phyloP scores from a whole-genome alignment of 305 asterid species.

The Fraxinus albicans region DNA sequence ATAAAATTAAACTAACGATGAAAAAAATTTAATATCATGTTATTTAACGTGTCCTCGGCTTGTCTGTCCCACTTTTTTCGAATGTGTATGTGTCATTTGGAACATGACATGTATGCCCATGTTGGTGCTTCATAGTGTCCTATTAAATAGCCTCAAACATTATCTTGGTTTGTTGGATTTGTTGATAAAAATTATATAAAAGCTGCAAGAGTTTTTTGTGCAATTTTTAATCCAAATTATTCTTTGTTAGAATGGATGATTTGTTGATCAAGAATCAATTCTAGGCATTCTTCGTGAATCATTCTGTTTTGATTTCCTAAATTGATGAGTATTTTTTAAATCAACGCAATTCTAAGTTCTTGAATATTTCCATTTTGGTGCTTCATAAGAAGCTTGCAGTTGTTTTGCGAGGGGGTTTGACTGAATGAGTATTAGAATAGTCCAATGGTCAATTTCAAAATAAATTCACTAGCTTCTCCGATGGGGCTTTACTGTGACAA shows the following conservation, averaged over 20 bases:
- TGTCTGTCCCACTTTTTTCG: background rate
- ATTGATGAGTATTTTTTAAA: background rate
- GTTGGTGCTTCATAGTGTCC: background rate
- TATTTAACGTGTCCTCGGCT: background rate
- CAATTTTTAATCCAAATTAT: background rate
- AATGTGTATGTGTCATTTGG: background rate
- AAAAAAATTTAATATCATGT: too few species aligned
- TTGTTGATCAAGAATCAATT: background rate
- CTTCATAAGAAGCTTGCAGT: background rate
- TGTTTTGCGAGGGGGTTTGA: background rate
- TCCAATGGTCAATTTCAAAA: background rate
- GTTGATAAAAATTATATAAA: background rate
- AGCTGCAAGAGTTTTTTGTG: background rate
- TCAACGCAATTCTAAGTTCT: background rate
- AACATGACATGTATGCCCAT: background rate
- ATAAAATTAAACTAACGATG: too few species aligned
- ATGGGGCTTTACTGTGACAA: background rate
- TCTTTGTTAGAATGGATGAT: background rate
- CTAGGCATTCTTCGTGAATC: background rate
- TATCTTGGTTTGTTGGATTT: background rate
- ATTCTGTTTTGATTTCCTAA: background rate
- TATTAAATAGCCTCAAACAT: background rate
- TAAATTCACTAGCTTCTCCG: background rate
- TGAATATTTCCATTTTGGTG: background rate
- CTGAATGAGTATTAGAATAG: background rate